Evolutionary conservation across 2,329 filamentous ascomycete species (phyloP).

Genomic region (Rutstroemia sp.): DNA sequence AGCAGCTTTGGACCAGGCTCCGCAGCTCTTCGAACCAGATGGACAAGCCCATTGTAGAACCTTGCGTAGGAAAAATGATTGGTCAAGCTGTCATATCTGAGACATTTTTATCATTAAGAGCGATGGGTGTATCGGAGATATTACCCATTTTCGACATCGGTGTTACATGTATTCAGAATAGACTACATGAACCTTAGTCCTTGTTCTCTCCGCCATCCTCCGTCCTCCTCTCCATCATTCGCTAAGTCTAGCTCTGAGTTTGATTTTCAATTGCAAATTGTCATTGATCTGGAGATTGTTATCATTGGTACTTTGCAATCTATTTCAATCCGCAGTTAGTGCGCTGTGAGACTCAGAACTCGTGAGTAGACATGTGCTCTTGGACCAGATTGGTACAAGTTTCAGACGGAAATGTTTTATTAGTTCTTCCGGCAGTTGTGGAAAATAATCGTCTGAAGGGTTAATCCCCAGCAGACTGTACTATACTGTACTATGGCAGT

Average conservation of each 20-base stretch:
- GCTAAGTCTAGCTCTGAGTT: not conserved
- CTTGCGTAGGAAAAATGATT: not conserved
- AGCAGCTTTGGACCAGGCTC: constrained; percentile 6
- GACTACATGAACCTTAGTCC: not conserved
- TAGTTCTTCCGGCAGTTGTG: not conserved
- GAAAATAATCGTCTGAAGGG: not conserved
- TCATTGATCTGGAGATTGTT: not conserved
- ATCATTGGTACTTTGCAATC: not conserved
- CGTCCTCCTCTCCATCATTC: too few relatives aligned
- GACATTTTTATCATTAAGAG: constrained; percentile 1
- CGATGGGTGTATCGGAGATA: constrained; percentile 4
- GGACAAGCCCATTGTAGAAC: not conserved
- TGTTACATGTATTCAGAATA: not conserved
- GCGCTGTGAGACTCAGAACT: too few relatives aligned
- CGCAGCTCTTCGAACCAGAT: not conserved
- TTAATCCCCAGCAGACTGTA: not conserved
- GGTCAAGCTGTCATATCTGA: not conserved
- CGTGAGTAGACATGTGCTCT: not conserved
- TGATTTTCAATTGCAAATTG: not conserved
- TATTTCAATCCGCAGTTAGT: too few relatives aligned
- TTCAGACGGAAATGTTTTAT: not conserved
- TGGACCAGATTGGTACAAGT: not conserved
- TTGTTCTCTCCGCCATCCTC: not conserved
- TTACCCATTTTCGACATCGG: constrained; percentile 2
- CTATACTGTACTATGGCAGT: not conserved